Conservation (phyloP, 2,329 filamentous ascomycete species). For the Aspergillus ustus region DNA sequence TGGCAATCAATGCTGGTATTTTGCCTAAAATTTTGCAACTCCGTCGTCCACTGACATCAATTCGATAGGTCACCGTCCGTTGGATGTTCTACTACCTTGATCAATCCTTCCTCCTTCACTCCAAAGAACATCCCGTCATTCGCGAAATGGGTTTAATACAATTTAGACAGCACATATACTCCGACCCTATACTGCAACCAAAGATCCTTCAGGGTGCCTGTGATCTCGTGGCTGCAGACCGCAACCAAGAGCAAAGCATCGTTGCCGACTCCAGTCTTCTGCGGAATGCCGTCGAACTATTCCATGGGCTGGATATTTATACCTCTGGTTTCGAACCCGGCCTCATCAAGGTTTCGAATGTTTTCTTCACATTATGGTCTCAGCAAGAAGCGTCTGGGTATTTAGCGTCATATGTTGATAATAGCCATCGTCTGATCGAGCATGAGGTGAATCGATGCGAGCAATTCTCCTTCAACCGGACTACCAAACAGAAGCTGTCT, state of each 20-base stretch:
- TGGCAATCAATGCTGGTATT: slow-evolving; percentile 80
- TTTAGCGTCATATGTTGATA: slow-evolving; percentile 76
- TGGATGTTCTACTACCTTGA: slow-evolving; percentile 95
- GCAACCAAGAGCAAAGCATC: slow-evolving; percentile 56
- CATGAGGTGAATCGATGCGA: slow-evolving; percentile 78
- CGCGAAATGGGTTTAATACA: slow-evolving; percentile 78
- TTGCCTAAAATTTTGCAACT: background rate
- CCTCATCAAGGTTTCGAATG: slow-evolving; percentile 69
- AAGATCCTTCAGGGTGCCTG: slow-evolving; percentile 73
- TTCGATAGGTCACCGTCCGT: slow-evolving; percentile 69
- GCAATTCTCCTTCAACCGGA: slow-evolving; percentile 77
- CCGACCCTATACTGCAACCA: slow-evolving; percentile 55
- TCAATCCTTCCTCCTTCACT: slow-evolving; percentile 80
- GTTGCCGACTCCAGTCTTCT: slow-evolving; percentile 69
- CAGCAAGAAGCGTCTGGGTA: slow-evolving; percentile 65
- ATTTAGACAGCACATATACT: slow-evolving; percentile 69
- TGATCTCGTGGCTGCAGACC: slow-evolving; percentile 74
- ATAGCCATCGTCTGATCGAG: slow-evolving; percentile 70
- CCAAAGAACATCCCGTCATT: slow-evolving; percentile 70
- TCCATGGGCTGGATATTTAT: slow-evolving; percentile 85
- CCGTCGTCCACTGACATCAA: background rate
- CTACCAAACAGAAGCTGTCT: slow-evolving; percentile 78
- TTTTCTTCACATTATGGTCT: slow-evolving; percentile 73
- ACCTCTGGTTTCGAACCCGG: slow-evolving; percentile 76
- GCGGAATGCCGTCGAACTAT: slow-evolving; percentile 75